Evolutionary conservation across 2,329 filamentous ascomycete species (phyloP), one percentile per base, ranked within the genome.

Genomic region (Penicillium vulpinum): DNA sequence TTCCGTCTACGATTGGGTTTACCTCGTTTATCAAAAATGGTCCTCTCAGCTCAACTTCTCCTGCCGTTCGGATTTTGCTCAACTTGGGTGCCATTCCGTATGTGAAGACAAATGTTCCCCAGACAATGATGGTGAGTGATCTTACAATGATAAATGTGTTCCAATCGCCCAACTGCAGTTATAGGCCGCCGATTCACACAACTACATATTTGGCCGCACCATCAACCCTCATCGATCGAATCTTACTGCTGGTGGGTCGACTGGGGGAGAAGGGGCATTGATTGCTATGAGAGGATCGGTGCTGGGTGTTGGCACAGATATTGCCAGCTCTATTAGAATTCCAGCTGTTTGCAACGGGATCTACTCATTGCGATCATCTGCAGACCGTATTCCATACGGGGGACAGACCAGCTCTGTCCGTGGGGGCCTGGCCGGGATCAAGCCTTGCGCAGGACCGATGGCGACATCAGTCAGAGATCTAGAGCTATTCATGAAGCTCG

Each of bases 91-190:
- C 87, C 0, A 79, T 90, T 0, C 73, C 86, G 6, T 88, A 88
- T 59, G 82, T 83, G 59, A 90, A 90, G 73, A 90, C 87, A 0
- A 89, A 88, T 62, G 77, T 89, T 3, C 86, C 87, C 1, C 82
- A 85, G 58, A 82, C 81, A 0, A 62, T 70, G 62, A 67, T 69
- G 67, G 60, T 60, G 31, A 8, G 38, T 41, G 13, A 10, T 4
- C 7, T n/a, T 29, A 16, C 2, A 2, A 31, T 31, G 1, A 24
- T 10, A 13, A 9, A 5, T 4, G 4, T 24, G 9, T 4, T 9
- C 26, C 7, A 35, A n/a, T 31, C 21, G 0, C 68, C 83, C 51
- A 74, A 77, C 66, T 35, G 11, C 15, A 16, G 73, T 75, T 10
- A 63, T 81, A 57, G 85, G 88, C 68, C 76, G 78, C 11, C 72